These are phyloP conservation scores for Eleusine indica DNA, from an alignment of 176 grass and related monocot species.

Conservation along the genomic window DNA sequence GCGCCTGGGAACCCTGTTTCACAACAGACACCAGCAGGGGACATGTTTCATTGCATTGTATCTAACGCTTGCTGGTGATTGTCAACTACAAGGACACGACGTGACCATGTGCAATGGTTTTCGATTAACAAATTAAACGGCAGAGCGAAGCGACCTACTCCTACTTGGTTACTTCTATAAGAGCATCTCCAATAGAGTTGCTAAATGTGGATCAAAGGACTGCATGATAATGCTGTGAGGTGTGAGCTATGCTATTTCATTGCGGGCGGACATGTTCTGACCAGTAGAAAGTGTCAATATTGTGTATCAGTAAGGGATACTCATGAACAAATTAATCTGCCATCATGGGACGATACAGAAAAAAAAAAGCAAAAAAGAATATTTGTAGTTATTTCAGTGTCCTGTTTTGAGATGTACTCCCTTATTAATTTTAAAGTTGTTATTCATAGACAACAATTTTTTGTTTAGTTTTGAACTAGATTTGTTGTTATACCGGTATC, in stretches of 20 bases:
- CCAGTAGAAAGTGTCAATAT: background rate
- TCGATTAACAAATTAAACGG: background rate
- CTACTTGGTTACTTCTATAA: background rate
- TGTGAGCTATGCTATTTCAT: background rate
- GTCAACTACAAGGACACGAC: background rate
- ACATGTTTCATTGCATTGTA: background rate
- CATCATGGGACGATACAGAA: background rate
- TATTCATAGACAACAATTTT: background rate
- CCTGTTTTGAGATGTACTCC: background rate
- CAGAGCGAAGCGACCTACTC: background rate
- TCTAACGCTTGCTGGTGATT: background rate
- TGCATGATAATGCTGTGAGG: constrained; percentile 8
- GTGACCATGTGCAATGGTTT: background rate
- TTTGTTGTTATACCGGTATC: too few species aligned
- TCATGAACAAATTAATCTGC: background rate
- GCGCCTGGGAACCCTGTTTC: constrained; percentile 79
- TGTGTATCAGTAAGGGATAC: background rate
- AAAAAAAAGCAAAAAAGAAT: background rate
- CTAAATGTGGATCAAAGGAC: background rate
- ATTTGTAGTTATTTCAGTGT: background rate
- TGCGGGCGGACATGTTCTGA: background rate
- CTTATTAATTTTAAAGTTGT: background rate
- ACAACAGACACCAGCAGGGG: background rate
- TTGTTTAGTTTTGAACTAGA: too few species aligned
- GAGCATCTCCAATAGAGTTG: too few species aligned